These are phyloP conservation scores for Hanseniaspora mollemarum DNA, from an alignment of 805 yeast species.

Conservation along the genomic window DNA sequence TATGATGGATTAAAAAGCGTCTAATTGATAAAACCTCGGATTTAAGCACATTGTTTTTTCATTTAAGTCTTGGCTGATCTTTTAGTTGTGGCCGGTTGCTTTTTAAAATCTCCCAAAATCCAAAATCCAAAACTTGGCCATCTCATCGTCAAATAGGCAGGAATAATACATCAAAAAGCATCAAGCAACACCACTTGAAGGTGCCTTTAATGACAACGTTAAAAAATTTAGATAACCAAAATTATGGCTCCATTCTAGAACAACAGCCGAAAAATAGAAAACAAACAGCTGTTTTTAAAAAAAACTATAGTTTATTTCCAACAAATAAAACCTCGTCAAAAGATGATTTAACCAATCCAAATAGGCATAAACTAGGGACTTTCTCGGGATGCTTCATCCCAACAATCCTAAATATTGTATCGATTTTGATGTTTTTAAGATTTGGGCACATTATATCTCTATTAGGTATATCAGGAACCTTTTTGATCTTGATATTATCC, in stretches of 20 bases:
- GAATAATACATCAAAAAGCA: background rate
- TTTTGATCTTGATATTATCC: constrained; percentile 55
- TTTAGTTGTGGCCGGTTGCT: too few species aligned
- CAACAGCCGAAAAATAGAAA: background rate
- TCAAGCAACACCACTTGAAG: too few species aligned
- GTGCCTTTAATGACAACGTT: constrained; percentile 10
- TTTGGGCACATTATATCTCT: constrained; percentile 94
- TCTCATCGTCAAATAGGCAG: too few species aligned
- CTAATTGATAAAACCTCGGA: too few species aligned
- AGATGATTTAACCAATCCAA: constrained; percentile 28
- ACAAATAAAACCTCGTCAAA: constrained; percentile 22
- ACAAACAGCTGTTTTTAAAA: constrained; percentile 38
- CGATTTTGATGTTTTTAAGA: constrained; percentile 87
- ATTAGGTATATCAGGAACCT: constrained; percentile 74
- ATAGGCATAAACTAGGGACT: constrained; percentile 53
- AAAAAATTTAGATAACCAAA: background rate
- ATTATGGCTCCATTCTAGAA: background rate
- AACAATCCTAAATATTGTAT: constrained; percentile 80
- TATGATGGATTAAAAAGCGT: too few species aligned
- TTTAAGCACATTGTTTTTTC: too few species aligned
- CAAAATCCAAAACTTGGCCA: too few species aligned
- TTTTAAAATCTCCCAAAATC: too few species aligned
- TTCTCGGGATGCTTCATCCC: constrained; percentile 88
- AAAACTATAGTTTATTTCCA: constrained; percentile 32
- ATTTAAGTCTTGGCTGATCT: too few species aligned